A percentile compares a stretch with the other conserved stretches of the same genome.
Conservation (phyloP, 2,329 filamentous ascomycete genomes). For the Didymella sp. region DNA sequence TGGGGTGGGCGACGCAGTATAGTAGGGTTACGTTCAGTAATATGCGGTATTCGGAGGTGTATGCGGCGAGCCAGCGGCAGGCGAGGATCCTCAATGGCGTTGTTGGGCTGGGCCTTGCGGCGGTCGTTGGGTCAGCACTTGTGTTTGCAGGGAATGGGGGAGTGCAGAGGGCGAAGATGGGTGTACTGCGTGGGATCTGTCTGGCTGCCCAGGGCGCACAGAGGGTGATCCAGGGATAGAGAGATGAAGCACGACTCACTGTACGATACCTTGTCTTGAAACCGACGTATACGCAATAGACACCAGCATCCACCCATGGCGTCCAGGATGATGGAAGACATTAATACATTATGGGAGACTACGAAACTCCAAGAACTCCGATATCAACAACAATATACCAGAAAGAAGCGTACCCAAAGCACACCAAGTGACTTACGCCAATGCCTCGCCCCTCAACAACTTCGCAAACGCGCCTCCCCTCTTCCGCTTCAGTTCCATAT, state of each 20-base stretch:
- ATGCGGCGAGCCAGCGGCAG: conserved; percentile 65
- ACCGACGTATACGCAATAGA: too few species aligned
- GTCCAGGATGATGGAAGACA: background rate
- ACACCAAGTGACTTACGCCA: background rate
- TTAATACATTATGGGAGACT: too few species aligned
- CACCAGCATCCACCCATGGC: too few species aligned
- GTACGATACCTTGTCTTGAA: too few species aligned
- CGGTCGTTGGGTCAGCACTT: conserved; percentile 25
- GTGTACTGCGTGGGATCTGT: conserved; percentile 38
- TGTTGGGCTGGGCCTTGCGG: conserved; percentile 32
- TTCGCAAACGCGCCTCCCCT: conserved; percentile 39
- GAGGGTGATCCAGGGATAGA: conserved; percentile 25
- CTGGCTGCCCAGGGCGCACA: conserved; percentile 34
- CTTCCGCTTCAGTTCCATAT: conserved; percentile 61
- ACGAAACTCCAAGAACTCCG: too few species aligned
- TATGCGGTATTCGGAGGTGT: conserved; percentile 85
- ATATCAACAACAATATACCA: too few species aligned
- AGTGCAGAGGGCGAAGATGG: conserved; percentile 34
- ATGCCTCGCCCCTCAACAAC: conserved; percentile 50
- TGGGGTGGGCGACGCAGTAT: conserved; percentile 94
- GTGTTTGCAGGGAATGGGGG: conserved; percentile 36
- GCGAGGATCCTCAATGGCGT: conserved; percentile 42
- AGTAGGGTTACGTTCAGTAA: conserved; percentile 92
- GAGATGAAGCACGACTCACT: too few species aligned
- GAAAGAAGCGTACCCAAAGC: too few species aligned